Evolutionary conservation across 768 basidiomycete species (phyloP).

Genomic region (Lentinula aciculospora): DNA sequence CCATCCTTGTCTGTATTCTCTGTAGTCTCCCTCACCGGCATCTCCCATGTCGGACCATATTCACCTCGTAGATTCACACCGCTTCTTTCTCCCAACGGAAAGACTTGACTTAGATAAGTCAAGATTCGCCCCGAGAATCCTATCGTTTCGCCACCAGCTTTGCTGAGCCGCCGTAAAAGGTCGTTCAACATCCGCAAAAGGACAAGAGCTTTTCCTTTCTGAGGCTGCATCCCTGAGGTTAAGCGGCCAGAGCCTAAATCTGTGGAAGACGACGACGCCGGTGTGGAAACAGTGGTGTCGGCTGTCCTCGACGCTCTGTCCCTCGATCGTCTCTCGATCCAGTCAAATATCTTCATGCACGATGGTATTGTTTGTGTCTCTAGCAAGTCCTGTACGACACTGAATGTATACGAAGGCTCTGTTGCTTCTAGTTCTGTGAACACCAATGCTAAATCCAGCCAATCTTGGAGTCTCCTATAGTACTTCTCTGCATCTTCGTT

Average conservation of each 20-base stretch:
- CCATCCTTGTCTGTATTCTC: constrained; percentile 30
- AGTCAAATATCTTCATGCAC: constrained; percentile 83
- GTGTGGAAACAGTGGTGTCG: not conserved
- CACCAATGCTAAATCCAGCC: constrained; percentile 67
- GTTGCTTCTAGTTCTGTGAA: constrained; percentile 72
- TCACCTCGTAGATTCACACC: constrained; percentile 91
- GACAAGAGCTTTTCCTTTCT: constrained; percentile 84
- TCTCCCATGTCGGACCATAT: constrained; percentile 67
- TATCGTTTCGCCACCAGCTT: constrained; percentile 77
- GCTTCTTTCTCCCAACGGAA: constrained; percentile 83
- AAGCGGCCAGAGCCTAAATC: constrained; percentile 34
- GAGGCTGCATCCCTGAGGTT: constrained; percentile 74
- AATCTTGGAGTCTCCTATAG: constrained; percentile 53
- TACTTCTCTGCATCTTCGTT: constrained; percentile 33
- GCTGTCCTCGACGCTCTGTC: not conserved
- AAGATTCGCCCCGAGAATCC: constrained; percentile 82
- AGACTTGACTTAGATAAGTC: constrained; percentile 80
- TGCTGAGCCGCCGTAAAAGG: constrained; percentile 78
- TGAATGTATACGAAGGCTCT: constrained; percentile 80
- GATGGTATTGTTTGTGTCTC: constrained; percentile 83
- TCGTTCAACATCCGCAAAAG: constrained; percentile 85
- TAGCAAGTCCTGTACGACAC: constrained; percentile 72
- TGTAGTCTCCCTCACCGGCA: constrained; percentile 27
- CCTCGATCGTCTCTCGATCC: constrained; percentile 69
- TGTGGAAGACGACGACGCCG: not conserved